A percentile compares a stretch with the other conserved stretches of the same genome.
Evolutionary conservation across 1,139 yeast species (phyloP).

Genomic region (Kodamaea sp.): DNA sequence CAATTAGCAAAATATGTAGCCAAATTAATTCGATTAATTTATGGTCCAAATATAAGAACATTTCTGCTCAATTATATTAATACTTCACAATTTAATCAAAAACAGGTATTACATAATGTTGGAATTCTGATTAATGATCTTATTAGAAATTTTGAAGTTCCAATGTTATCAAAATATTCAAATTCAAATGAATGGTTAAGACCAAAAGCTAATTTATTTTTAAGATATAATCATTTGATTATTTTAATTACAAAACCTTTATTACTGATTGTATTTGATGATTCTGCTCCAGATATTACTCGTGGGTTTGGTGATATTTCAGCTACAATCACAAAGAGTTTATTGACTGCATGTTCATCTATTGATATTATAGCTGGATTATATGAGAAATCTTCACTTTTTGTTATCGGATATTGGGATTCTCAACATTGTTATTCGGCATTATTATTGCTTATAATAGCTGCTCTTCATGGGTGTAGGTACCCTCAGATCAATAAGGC

Average conservation of each 20-base stretch:
- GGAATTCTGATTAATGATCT: constrained; percentile 29
- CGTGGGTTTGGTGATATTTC: constrained; percentile 28
- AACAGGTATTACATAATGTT: constrained; percentile 28
- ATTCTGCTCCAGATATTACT: constrained; percentile 22
- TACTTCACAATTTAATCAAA: constrained; percentile 39
- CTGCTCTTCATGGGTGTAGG: constrained; percentile 29
- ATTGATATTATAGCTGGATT: constrained; percentile 38
- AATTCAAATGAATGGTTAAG: constrained; percentile 16
- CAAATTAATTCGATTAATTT: constrained; percentile 30
- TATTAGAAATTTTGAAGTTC: constrained; percentile 30
- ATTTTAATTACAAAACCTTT: constrained; percentile 46
- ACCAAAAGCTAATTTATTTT: constrained; percentile 36
- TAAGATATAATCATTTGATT: constrained; percentile 47
- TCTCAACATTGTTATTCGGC: constrained; percentile 49
- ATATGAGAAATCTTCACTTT: constrained; percentile 33
- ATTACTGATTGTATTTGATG: constrained; percentile 39
- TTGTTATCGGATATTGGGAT: constrained; percentile 51
- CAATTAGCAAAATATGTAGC: constrained; percentile 39
- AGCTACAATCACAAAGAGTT: constrained; percentile 35
- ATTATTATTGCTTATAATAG: constrained; percentile 37
- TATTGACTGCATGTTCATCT: constrained; percentile 38
- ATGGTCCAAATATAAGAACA: constrained; percentile 37
- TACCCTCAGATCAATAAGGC: constrained; percentile 32
- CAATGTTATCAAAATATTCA: constrained; percentile 25
- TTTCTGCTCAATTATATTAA: constrained; percentile 39